Conservation (phyloP, 768 basidiomycete genomes). For the Panaeolus papilionaceus region DNA sequence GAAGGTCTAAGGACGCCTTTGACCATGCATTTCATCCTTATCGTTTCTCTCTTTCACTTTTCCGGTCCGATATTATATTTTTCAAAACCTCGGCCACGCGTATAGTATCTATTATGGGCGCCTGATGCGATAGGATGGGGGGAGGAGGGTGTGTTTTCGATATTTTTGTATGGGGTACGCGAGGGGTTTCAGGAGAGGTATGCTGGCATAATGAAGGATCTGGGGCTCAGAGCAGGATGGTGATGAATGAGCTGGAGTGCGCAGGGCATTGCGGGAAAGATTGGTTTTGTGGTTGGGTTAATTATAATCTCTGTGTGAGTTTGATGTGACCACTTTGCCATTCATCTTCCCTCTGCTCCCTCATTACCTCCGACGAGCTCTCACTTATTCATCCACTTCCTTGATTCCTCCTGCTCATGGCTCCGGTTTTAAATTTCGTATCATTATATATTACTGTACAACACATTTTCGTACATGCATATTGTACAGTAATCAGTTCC, state of each 20-base stretch:
- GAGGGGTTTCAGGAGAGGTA: background rate
- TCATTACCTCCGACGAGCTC: too few relatives aligned
- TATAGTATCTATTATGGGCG: slow-evolving; percentile 8
- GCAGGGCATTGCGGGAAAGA: background rate
- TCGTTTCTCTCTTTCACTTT: background rate
- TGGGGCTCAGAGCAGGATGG: background rate
- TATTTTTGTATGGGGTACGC: background rate
- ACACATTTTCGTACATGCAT: background rate
- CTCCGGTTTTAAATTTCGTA: background rate
- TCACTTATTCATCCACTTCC: too few relatives aligned
- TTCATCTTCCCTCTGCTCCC: background rate
- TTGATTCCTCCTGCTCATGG: background rate
- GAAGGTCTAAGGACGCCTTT: background rate
- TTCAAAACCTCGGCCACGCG: slow-evolving; percentile 1
- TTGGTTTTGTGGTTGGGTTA: background rate
- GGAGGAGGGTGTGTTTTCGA: background rate
- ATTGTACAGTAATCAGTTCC: background rate
- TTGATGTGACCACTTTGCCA: background rate
- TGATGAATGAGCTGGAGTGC: background rate
- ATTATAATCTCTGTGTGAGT: background rate
- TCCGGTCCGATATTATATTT: slow-evolving; percentile 1
- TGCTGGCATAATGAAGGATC: background rate
- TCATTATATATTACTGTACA: background rate
- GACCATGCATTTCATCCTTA: background rate
- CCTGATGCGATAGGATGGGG: background rate